Base-by-base conservation (phyloP, 1,284 basidiomycete species). In the Ceratobasidium papillatum region DNA sequence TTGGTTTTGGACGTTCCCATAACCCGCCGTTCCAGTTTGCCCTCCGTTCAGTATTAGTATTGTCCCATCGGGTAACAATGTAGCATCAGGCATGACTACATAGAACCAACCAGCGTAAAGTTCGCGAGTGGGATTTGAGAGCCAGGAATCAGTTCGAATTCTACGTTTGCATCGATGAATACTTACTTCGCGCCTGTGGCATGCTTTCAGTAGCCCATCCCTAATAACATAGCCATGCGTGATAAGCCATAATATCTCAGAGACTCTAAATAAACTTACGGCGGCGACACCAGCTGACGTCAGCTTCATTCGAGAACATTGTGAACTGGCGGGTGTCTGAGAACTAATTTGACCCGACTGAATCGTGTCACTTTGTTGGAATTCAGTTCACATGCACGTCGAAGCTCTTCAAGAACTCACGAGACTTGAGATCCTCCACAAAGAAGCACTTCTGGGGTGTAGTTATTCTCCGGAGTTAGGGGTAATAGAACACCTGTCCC, bases 161-260 rank as follows among this genome's bases (percentile, higher is more conserved):
- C 79, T n/a, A 74, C 32, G 72, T 85, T 83, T 2, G 83, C 80
- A 27, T 80, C 85, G 3, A 83, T 84, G 51, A 79, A 76, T 58
- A 8, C 17, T 66, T 54, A 41, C 64, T 85, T 36, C 93, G 87
- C 41, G 90, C 85, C 64, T 88, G 81, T 0, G 92, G 92, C 89
- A 94, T 92, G 58, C 86, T 80, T 77, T 94, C 92, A 4, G 89
- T 86, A 78, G 88, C 80, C 93, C 94, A 94, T 14, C 62, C 62
- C 25, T 63, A 45, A 47, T 63, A n/a, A n/a, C 43, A 19, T 45
- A 45, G 19, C 19, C 19, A 45, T 14, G 36, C 36, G 34, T 38
- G 25, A 38, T 3, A 5, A 17, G 2, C 14, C 17, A 36, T 14
- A 32, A 27, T 27, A 22, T 22, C 11, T 22, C 3, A 11, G 32